Base-by-base conservation (phyloP, 1,284 basidiomycete species). In the Grifola frondosa region DNA sequence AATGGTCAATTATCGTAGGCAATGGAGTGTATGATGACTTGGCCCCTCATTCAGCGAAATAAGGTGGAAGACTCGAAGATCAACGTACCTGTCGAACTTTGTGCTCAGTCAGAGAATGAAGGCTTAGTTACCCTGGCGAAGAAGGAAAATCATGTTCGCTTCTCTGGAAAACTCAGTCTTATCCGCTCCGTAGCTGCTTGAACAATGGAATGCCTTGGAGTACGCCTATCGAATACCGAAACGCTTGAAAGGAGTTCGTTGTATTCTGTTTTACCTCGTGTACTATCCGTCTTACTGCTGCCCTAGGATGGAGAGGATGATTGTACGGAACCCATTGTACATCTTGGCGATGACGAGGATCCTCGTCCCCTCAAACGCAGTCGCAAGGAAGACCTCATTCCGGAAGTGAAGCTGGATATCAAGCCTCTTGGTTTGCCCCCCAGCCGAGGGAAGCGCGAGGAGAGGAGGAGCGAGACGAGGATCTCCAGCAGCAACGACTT, bases 51-150 rank as follows among this genome's bases (percentile, higher is more conserved):
- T 38, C 85, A 87, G 39, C 81, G 90, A 37, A 97, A 97, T 71
- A 99, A 99, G 69, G 84, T 99, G 25, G 90, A 93, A 48, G 90
- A 92, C 60, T 92, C 91, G 0, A 82, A 82, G 58, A 82, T 97
- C 36, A 78, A 81, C 49, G 67, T 78, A 15, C 77, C 81, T 6
- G 81, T 97, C n/a, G 68, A 77, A 57, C 57, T 50, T 1, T 80
- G 80, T 35, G 56, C 73, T 2, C 66, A 77, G 31, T 76, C 75
- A 7, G 82, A 81, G 43, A 77, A 83, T 52, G 79, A 79, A 50
- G 60, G 52, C 5, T 66, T 88, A 35, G 77, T 75, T 49, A 61
- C 63, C 9, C 59, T 84, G 25, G 80, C 87, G 7, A 69, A 79
- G 51, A 75, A 80, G 66, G 88, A 86, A 38, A 40, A 69, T 53